phyloP scores from a whole-genome alignment of 2,329 filamentous ascomycete species.

The Penicillium verrucosum region DNA sequence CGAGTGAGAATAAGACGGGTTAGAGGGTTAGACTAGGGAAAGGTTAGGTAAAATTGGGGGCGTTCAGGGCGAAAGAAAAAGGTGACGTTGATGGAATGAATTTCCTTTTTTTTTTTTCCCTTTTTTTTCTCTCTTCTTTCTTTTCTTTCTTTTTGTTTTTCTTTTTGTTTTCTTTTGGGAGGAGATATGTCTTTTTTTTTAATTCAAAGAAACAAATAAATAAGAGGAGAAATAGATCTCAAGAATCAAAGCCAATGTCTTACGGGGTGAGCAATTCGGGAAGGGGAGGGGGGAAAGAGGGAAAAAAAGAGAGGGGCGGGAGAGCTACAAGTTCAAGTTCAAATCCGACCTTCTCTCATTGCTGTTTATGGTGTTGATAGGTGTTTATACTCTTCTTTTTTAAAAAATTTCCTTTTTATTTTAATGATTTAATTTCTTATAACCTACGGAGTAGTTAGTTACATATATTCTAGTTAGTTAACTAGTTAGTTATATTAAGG shows the following conservation, averaged over 20 bases:
- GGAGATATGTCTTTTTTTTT: no score
- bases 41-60: conserved; percentile 19
- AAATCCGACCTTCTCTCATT: conserved; percentile 1
- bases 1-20: conserved; percentile 12
- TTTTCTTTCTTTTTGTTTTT: neutral
- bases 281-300: conserved; percentile 13
- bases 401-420: neutral
- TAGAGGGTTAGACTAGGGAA: conserved; percentile 19
- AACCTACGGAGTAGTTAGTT: neutral
- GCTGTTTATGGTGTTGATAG: neutral
- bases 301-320: conserved; percentile 22
- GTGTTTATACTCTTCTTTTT: neutral
- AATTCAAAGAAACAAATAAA: neutral
- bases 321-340: conserved; percentile 11
- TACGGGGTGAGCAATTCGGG: conserved; percentile 10
- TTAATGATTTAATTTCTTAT: neutral
- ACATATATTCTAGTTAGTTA: neutral
- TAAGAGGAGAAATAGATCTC: neutral
- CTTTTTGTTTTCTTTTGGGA: no score
- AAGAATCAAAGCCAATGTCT: conserved; percentile 10
- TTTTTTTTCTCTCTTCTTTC: neutral
- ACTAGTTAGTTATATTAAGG: neutral
- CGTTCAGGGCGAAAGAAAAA: conserved; percentile 11
- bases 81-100: conserved; percentile 8
- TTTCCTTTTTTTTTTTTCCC: neutral